Evolutionary conservation across 306 rosid species (phyloP), one percentile per base, ranked within the genome.

Genomic region (Prunus kanzakura): DNA sequence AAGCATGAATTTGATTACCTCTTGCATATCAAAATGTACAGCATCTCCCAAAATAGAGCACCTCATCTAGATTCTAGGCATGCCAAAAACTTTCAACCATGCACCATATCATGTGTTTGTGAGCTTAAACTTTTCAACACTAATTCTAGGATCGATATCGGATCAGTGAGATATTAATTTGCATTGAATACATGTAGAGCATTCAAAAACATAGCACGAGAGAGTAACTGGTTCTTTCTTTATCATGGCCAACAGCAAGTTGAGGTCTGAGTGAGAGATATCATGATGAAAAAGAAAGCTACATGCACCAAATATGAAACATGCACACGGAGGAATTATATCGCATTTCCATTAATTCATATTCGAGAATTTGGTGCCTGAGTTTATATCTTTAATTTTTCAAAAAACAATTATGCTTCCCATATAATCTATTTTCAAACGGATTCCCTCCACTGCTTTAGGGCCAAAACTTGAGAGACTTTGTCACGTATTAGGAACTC

Each of bases 361-460:
- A 2, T 9, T 41, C 15, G 23, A 10, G 27, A 16, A 29, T 11
- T 50, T 63, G 1, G 23, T 5, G 12, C 0, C 43, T 14, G 68
- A n/a, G 7, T 70, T 35, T 8, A 46, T 67, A n/a, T 56, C n/a
- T 69, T 76, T 58, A 80, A 38, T 29, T 81, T 82, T 75, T 38
- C 43, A 19, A 75, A 83, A 78, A 72, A 62, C 54, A 71, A 76
- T 82, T 72, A 78, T 78, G 82, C 83, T 80, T 64, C 77, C 56
- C 30, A 57, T 75, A 78, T 25, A n/a, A 8, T 56, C 20, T 56
- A 8, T 56, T 56, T 79, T 81, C 76, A 75, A 78, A 76, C 72
- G 82, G 89, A 89, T 87, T 89, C 89, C 78, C 82, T 78, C 82
- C 74, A 55, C 80, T 76, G 83, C 89, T 86, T 85, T 80, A 80